A percentile compares a stretch with the other conserved stretches of the same genome.
phyloP scores from a whole-genome alignment of 148 eudicot genomes.

The Pharnaceum exiguum region DNA sequence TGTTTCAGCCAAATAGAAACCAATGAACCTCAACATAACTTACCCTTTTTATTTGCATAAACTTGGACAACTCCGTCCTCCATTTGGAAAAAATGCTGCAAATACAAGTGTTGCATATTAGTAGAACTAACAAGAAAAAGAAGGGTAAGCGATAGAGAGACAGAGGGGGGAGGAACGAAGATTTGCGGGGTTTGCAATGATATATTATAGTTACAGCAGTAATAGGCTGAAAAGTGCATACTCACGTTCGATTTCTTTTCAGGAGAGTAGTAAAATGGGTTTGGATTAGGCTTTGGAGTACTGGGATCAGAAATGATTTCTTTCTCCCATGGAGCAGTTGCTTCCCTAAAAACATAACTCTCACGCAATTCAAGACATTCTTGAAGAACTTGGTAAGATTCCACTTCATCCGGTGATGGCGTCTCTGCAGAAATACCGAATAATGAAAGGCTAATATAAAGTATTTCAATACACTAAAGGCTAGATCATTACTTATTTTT shows the following conservation, averaged over 20 bases:
- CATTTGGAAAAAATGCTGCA: constrained; percentile 95
- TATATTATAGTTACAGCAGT: background rate
- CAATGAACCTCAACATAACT: constrained; percentile 22
- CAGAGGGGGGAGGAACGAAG: background rate
- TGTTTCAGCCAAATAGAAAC: background rate
- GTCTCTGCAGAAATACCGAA: constrained; percentile 44
- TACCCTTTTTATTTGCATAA: constrained; percentile 80
- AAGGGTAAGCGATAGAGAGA: too few species aligned
- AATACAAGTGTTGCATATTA: background rate
- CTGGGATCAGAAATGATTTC: constrained; percentile 91
- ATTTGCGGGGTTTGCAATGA: background rate
- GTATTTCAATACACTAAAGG: background rate
- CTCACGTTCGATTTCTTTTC: constrained; percentile 82
- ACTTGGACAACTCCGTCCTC: constrained; percentile 99
- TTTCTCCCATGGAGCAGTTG: constrained; percentile 88
- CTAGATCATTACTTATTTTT: background rate
- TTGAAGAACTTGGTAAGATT: constrained; percentile 73
- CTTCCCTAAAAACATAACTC: constrained; percentile 81
- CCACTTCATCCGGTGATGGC: constrained; percentile 83
- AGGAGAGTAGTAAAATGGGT: constrained; percentile 64
- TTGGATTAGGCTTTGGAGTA: constrained; percentile 86
- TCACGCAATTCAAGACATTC: constrained; percentile 88
- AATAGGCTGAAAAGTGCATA: constrained; percentile 1
- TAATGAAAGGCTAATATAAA: constrained; percentile 6
- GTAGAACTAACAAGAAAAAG: background rate